Conservation (phyloP, 371 early-diverging fungal species). For the Apophysomyces sp. region DNA sequence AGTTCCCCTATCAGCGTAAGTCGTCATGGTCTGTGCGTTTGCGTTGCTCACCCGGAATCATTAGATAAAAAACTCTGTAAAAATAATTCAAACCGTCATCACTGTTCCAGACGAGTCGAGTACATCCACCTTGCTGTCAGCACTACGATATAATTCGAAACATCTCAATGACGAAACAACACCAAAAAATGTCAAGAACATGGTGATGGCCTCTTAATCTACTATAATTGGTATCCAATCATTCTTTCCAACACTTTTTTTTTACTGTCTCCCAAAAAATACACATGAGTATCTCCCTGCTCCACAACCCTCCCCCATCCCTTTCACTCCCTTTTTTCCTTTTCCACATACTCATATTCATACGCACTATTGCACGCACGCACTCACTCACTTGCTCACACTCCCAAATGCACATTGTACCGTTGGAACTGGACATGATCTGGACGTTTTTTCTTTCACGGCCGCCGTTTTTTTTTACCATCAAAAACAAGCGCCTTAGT, state of each 20-base stretch:
- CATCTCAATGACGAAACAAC: constrained; percentile 83
- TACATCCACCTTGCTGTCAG: constrained; percentile 69
- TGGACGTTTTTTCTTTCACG: too few species aligned
- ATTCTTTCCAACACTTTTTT: background rate
- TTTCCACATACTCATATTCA: background rate
- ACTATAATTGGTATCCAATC: background rate
- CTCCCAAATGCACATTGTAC: background rate
- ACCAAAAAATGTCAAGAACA: constrained; percentile 71
- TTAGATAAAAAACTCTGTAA: constrained; percentile 67
- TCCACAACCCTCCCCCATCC: too few species aligned
- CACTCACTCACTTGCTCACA: background rate
- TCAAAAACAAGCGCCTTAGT: too few species aligned
- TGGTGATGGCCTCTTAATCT: constrained; percentile 44
- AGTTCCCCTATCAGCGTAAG: constrained; percentile 79
- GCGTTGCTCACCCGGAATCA: background rate
- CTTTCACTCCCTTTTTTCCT: background rate
- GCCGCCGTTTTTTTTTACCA: too few species aligned
- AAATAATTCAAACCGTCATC: constrained; percentile 64
- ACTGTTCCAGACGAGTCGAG: constrained; percentile 38
- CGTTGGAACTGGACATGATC: too few species aligned
- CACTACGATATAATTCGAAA: constrained; percentile 77
- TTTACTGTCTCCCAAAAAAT: background rate
- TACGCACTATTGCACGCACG: background rate
- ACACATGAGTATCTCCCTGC: background rate
- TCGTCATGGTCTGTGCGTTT: constrained; percentile 1